phyloP scores from a whole-genome alignment of 495 filamentous ascomycete genomes.

The Delitschia confertaspora region DNA sequence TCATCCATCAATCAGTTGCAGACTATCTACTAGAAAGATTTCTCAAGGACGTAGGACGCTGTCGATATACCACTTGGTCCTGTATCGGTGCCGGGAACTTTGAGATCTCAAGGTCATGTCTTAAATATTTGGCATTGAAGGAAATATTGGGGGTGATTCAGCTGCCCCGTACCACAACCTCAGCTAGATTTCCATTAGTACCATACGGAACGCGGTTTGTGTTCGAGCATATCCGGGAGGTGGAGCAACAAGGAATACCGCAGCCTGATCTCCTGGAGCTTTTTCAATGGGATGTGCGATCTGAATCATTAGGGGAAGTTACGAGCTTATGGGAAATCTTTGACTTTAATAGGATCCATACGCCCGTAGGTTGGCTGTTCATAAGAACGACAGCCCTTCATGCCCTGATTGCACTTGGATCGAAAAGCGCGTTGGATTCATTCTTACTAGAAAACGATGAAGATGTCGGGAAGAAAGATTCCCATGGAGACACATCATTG shows the following conservation, averaged over 20 bases:
- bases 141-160: conserved; percentile 1
- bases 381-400: conserved; percentile 1
- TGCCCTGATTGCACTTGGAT: neutral
- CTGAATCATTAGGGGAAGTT: neutral
- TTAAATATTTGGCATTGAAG: conserved; percentile 8
- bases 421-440: neutral
- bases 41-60: neutral
- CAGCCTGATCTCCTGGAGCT: neutral
- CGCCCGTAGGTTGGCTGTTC: conserved; percentile 1
- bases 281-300: conserved; percentile 1
- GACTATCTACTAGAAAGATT: conserved; percentile 7
- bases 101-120: conserved; percentile 10
- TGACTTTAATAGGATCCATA: neutral
- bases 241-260: conserved; percentile 1
- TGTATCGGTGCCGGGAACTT: neutral
- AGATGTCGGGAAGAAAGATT: conserved; percentile 1
- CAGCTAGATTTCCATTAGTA: conserved; percentile 2
- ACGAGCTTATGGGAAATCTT: neutral
- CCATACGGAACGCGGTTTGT: conserved; percentile 2
- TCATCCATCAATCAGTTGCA: conserved; percentile 11
- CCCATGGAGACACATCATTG: neutral
- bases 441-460: neutral
- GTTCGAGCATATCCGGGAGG: conserved; percentile 1
- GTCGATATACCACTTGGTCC: neutral
- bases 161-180: too few species aligned